These are phyloP conservation scores for Mycena olivaceomarginata DNA, from an alignment of 768 basidiomycete genomes.

Conservation along the genomic window DNA sequence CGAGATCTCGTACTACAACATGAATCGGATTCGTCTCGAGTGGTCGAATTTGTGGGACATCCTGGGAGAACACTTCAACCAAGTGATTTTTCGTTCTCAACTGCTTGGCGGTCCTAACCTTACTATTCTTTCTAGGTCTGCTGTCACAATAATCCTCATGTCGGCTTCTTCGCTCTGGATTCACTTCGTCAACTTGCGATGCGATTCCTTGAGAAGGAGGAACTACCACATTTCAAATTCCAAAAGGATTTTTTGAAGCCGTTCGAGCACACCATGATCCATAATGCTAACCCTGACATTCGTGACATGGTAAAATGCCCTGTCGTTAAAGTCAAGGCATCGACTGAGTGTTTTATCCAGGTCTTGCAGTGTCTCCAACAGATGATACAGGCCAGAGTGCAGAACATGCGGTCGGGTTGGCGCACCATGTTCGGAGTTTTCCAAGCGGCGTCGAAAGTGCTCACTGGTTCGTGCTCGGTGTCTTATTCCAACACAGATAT, in stretches of 20 bases:
- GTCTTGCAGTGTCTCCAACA: conserved; percentile 98
- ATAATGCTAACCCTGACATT: conserved; percentile 96
- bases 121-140: conserved; percentile 80
- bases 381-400: conserved; percentile 97
- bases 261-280: conserved; percentile 98
- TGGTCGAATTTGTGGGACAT: conserved; percentile 99
- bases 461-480: conserved; percentile 76
- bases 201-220: conserved; percentile 99
- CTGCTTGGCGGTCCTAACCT: conserved; percentile 18
- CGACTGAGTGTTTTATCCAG: conserved; percentile 60
- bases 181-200: conserved; percentile 97
- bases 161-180: conserved; percentile 97
- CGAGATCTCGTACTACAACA: conserved; percentile 99
- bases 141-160: conserved; percentile 97
- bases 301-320: conserved; percentile 88
- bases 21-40: conserved; percentile 97
- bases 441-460: conserved; percentile 94
- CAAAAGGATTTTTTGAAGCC: conserved; percentile 99
- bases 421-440: conserved; percentile 99
- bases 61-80: conserved; percentile 98
- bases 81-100: conserved; percentile 67
- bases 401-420: conserved; percentile 99
- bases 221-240: conserved; percentile 98
- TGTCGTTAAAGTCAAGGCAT: not conserved
- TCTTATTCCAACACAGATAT: conserved; percentile 13